Evolutionary conservation across 2,329 filamentous ascomycete species (phyloP).

Genomic region (Penicillium sp.): DNA sequence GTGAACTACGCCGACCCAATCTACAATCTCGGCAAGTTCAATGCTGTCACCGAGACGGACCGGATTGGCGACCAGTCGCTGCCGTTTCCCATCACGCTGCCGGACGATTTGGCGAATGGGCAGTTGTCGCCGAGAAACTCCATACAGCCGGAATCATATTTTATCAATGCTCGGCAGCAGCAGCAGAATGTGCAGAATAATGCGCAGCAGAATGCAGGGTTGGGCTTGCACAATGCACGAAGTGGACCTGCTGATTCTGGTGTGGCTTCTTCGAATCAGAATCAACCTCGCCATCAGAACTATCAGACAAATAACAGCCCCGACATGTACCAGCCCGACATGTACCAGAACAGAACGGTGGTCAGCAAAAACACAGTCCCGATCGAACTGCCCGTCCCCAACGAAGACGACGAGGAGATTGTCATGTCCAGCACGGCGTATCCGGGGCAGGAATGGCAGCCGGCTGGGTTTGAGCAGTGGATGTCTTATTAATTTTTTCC

Average conservation of each 20-base stretch:
- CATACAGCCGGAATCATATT: slow-evolving; percentile 10
- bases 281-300: neutral
- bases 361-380: slow-evolving; percentile 24
- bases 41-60: slow-evolving; percentile 26
- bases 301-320: too few relatives aligned
- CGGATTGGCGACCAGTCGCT: slow-evolving; percentile 33
- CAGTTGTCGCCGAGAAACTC: slow-evolving; percentile 12
- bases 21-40: slow-evolving; percentile 31
- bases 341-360: slow-evolving; percentile 19
- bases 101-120: slow-evolving; percentile 21
- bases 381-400: slow-evolving; percentile 31
- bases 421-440: slow-evolving; percentile 48
- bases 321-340: neutral
- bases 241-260: neutral
- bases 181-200: slow-evolving; percentile 12
- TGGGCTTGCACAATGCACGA: neutral
- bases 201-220: slow-evolving; percentile 12
- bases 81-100: slow-evolving; percentile 34
- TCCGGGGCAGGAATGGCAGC: slow-evolving; percentile 47
- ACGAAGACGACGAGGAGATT: slow-evolving; percentile 43
- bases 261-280: neutral
- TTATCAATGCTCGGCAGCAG: slow-evolving; percentile 14
- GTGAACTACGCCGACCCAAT: slow-evolving; percentile 23
- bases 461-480: slow-evolving; percentile 19
- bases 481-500: slow-evolving; percentile 14